These are phyloP conservation scores for Rhipidocladum racemiflorum DNA, from an alignment of 176 grass and related monocot genomes.

Conservation along the genomic window DNA sequence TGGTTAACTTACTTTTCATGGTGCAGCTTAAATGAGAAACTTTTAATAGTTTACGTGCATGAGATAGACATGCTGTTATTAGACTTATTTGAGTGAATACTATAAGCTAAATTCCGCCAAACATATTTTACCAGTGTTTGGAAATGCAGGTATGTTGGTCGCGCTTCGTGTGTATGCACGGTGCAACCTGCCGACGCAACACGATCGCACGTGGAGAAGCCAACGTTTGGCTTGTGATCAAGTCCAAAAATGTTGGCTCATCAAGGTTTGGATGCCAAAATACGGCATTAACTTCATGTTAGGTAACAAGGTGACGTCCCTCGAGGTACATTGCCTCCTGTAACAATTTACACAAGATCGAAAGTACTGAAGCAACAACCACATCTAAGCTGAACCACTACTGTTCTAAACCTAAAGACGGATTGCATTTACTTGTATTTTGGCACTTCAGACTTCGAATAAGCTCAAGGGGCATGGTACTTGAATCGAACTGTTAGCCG, in stretches of 20 bases:
- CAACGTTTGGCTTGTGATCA: background rate
- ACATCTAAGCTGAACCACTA: constrained; percentile 1
- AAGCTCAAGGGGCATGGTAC: background rate
- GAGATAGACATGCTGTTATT: background rate
- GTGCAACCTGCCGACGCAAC: background rate
- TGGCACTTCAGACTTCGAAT: background rate
- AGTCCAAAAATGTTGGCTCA: background rate
- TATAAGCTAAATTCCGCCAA: background rate
- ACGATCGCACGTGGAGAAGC: background rate
- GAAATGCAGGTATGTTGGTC: background rate
- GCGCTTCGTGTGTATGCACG: background rate
- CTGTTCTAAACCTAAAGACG: background rate
- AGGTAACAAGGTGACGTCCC: background rate
- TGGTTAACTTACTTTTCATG: background rate
- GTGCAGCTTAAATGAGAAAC: constrained; percentile 7
- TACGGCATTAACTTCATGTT: background rate
- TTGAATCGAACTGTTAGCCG: constrained; percentile 12
- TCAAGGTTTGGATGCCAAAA: background rate
- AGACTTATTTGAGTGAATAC: too few species aligned
- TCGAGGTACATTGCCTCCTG: background rate
- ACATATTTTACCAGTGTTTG: background rate
- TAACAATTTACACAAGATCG: constrained; percentile 22
- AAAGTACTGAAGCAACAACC: background rate
- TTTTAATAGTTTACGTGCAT: constrained; percentile 5
- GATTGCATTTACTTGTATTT: background rate